These are phyloP conservation scores for Leucocoprinus leucothites DNA, from an alignment of 768 basidiomycete genomes.

Conservation along the genomic window DNA sequence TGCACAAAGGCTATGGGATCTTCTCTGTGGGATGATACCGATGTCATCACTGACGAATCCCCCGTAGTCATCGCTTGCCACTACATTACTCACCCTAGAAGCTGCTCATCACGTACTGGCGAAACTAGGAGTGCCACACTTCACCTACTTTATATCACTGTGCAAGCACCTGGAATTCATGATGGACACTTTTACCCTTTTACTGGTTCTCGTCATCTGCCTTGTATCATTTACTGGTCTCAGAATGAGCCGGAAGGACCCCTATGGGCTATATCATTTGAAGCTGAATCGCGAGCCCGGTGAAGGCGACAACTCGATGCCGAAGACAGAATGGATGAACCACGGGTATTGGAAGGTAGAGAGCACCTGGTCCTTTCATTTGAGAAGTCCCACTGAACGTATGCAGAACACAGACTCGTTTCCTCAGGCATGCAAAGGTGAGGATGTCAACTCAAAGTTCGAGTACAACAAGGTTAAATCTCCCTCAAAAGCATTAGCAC, in stretches of 20 bases:
- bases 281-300: constrained; percentile 42
- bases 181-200: background rate
- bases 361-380: background rate
- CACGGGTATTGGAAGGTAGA: constrained; percentile 68
- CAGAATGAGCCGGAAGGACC: background rate
- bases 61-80: too few relatives aligned
- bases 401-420: constrained; percentile 45
- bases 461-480: background rate
- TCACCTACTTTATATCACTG: background rate
- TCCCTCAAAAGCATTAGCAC: constrained; percentile 38
- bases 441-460: background rate
- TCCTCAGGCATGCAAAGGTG: constrained; percentile 61
- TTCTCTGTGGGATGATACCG: too few relatives aligned
- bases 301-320: constrained; percentile 24
- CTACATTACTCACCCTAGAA: too few relatives aligned
- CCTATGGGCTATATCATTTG: constrained; percentile 57
- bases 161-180: background rate
- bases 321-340: constrained; percentile 67
- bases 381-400: too few relatives aligned
- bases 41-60: too few relatives aligned
- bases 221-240: background rate
- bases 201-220: background rate
- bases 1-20: too few relatives aligned
- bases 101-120: too few relatives aligned
- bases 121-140: too few relatives aligned